These are phyloP conservation scores for Acacia crassicarpa DNA, from an alignment of 306 rosid species.

Conservation along the genomic window DNA sequence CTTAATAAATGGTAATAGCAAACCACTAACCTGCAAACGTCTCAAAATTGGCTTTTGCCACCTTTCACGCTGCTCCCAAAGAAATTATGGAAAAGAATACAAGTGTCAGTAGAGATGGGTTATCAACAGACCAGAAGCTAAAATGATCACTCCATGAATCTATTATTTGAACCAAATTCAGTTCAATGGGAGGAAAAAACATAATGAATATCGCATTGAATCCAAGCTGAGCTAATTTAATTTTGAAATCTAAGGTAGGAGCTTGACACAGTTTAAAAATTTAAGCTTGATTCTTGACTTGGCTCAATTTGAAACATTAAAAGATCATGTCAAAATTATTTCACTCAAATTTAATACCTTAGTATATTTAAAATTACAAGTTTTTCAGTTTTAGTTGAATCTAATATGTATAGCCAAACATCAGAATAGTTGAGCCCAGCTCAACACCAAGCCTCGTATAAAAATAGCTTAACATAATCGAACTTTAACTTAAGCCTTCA, in stretches of 20 bases:
- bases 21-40: conserved; percentile 27
- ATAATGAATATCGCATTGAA: neutral
- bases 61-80: conserved; percentile 20
- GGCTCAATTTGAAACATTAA: neutral
- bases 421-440: neutral
- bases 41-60: conserved; percentile 35
- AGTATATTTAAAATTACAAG: neutral
- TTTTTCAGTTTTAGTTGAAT: neutral
- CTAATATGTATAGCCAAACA: neutral
- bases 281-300: neutral
- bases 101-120: neutral
- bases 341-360: neutral
- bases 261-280: neutral
- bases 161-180: neutral
- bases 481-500: neutral
- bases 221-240: neutral
- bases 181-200: neutral
- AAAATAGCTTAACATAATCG: neutral
- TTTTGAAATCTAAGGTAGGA: neutral
- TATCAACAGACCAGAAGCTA: neutral
- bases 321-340: neutral
- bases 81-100: neutral
- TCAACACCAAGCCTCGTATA: neutral
- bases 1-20: neutral
- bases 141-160: neutral